These are phyloP conservation scores for Cercospora brassicicola DNA, from an alignment of 2,329 filamentous ascomycete genomes.

Conservation along the genomic window DNA sequence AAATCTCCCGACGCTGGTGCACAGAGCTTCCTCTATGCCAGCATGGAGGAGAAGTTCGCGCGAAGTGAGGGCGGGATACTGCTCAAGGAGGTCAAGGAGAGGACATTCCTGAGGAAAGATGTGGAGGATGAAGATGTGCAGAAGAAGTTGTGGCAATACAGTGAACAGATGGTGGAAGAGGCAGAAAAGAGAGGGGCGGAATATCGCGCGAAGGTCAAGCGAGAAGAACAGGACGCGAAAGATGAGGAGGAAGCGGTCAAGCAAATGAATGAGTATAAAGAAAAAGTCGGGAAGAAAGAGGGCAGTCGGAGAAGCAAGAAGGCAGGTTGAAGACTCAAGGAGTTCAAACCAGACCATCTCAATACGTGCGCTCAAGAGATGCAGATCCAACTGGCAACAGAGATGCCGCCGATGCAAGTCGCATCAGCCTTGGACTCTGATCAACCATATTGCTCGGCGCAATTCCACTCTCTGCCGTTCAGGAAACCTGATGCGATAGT, in stretches of 20 bases:
- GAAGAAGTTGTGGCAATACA: slow-evolving; percentile 86
- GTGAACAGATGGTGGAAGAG: slow-evolving; percentile 77
- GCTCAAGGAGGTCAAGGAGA: slow-evolving; percentile 84
- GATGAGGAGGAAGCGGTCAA: slow-evolving; percentile 38
- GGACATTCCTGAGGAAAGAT: slow-evolving; percentile 70
- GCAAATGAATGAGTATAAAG: slow-evolving; percentile 38
- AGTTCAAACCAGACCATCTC: background rate
- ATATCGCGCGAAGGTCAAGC: slow-evolving; percentile 60
- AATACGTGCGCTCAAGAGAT: background rate
- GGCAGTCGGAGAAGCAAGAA: slow-evolving; percentile 35
- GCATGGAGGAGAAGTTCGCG: slow-evolving; percentile 74
- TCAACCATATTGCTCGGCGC: background rate
- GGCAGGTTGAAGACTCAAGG: slow-evolving; percentile 16
- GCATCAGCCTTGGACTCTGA: background rate
- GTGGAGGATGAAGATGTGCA: slow-evolving; percentile 74
- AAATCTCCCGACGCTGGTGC: slow-evolving; percentile 83
- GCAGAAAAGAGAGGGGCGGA: slow-evolving; percentile 77
- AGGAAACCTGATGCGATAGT: background rate
- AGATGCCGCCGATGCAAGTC: background rate
- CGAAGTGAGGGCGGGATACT: slow-evolving; percentile 66
- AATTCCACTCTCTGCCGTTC: background rate
- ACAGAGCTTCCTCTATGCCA: slow-evolving; percentile 80
- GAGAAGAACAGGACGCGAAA: slow-evolving; percentile 43
- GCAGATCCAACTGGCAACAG: background rate
- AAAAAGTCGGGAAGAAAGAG: slow-evolving; percentile 37